Base-by-base conservation (phyloP, 2,329 filamentous ascomycete species). In the Endothia cerciana region DNA sequence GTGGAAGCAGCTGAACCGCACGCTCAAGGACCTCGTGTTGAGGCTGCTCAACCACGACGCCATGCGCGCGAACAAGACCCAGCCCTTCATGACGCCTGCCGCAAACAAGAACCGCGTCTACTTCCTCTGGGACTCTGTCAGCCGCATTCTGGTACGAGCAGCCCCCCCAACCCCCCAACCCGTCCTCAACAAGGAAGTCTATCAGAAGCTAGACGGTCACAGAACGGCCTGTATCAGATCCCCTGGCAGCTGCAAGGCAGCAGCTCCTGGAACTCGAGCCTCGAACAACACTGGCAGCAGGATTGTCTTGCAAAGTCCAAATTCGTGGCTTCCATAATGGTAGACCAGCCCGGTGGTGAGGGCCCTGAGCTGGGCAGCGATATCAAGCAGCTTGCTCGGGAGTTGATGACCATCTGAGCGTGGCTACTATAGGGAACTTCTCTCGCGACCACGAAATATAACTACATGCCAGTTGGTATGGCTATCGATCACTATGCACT, bases 241-340 rank as follows among this genome's bases (percentile, higher is more conserved):
- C 58, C 58, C 22, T 41, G 40, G 8, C 40, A 60, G 43, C 58
- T 60, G 19, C 41, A 60, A 47, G 58, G 25, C 22, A 60, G 58
- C 58, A 19, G 41, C 17, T 10, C n/a, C 25, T 60, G 59, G 45
- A 25, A 22, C 19, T 41, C 45, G 19, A 11, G 4, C 13, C 3
- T 40, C n/a, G 43, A 61, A 43, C 19, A 61, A 43, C 8, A 17
- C 2, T 61, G 59, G 59, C 3, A 19, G 7, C 17, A 17, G 25
- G 59, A 51, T 30, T 25, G 30, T 30, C 19, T 61, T 15, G 59
- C 17, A 22, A 61, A 51, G 19, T 61, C 59, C 11, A 53, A 22
- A 2, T 40, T 51, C 22, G 33, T 61, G 4, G 59, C 59, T 17
- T 5, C 40, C 17, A 25, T 61, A 43, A 61, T 61, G 47, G n/a